Conservation (phyloP, 2,329 filamentous ascomycete species). For the Diaporthe vaccinii region DNA sequence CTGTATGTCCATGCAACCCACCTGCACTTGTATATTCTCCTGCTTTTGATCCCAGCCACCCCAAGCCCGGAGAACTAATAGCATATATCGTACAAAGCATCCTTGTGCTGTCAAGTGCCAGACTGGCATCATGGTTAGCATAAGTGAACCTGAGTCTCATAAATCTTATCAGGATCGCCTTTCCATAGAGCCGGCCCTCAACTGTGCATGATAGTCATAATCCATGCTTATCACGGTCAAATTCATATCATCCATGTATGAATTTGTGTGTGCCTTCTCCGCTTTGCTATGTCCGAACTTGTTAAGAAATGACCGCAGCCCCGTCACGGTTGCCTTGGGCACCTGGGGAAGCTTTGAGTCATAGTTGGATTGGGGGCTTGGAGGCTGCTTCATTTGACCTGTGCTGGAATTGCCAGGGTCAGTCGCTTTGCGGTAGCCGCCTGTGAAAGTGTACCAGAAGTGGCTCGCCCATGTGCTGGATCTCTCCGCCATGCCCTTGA, state of each 20-base stretch:
- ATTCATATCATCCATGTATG: not conserved
- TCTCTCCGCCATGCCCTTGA: not conserved
- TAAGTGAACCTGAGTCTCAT: not conserved
- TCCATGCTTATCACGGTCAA: not conserved
- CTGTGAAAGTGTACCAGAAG: not conserved
- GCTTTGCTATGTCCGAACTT: not conserved
- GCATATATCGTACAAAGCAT: too few relatives aligned
- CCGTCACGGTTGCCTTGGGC: not conserved
- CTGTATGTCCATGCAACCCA: too few relatives aligned
- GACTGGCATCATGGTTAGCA: not conserved
- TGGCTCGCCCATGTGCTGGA: not conserved
- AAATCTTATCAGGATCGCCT: not conserved
- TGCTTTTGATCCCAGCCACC: too few relatives aligned
- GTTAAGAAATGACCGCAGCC: not conserved
- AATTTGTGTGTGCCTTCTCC: not conserved
- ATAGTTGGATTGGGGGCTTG: not conserved
- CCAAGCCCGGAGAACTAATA: fast-evolving
- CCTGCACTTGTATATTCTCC: too few relatives aligned
- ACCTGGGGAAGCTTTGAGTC: not conserved
- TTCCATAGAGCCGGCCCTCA: not conserved
- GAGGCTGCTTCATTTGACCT: not conserved
- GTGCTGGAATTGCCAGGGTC: not conserved
- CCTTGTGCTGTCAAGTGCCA: not conserved
- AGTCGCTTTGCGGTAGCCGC: not conserved
- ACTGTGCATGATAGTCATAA: not conserved